A percentile compares a stretch with the other conserved stretches of the same genome.
Conservation (phyloP, 306 rosid genomes). For the Cucurbita argyrosperma region DNA sequence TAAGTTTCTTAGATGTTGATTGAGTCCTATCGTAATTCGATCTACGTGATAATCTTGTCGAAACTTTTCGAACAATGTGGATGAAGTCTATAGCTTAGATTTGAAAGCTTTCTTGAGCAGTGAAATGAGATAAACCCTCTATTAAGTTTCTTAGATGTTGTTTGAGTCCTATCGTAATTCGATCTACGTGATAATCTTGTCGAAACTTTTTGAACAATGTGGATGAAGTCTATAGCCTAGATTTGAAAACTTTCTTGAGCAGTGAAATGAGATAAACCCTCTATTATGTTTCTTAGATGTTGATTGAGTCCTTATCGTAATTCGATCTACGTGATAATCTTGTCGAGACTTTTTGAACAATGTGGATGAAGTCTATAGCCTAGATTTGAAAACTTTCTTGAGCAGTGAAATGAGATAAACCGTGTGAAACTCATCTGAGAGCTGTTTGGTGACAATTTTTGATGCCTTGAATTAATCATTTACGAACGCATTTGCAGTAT, state of each 20-base stretch:
- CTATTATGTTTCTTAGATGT: background rate
- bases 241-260: background rate
- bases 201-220: background rate
- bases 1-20: background rate
- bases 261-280: background rate
- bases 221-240: background rate
- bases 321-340: background rate
- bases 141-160: background rate
- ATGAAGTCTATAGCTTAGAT: background rate
- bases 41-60: background rate
- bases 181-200: background rate
- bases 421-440: background rate
- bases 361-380: background rate
- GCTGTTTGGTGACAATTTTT: background rate
- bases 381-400: background rate
- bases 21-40: background rate
- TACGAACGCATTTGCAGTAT: slow-evolving; percentile 42
- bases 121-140: background rate
- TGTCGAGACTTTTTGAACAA: background rate
- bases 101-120: background rate
- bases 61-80: background rate
- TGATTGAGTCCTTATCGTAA: background rate
- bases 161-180: background rate
- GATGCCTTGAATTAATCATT: slow-evolving; percentile 9
- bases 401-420: background rate